These are phyloP conservation scores for Flueggea neowawraea DNA, from an alignment of 441 rosid genomes.

Conservation along the genomic window DNA sequence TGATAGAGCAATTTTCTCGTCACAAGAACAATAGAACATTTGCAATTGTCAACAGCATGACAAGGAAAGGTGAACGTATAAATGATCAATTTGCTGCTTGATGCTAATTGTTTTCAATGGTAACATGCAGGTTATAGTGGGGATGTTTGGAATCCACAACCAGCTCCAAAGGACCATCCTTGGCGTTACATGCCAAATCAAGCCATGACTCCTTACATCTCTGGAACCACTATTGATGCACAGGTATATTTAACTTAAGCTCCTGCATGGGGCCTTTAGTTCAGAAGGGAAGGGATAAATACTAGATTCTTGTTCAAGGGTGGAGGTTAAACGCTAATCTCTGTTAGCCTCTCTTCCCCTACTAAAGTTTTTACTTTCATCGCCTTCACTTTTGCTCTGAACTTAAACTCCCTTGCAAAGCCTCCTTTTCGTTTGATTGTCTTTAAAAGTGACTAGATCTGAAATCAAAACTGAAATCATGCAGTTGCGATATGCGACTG, in stretches of 20 bases:
- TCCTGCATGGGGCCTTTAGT: neutral
- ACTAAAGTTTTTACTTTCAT: neutral
- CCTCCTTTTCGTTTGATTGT: too few species aligned
- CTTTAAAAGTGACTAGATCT: neutral
- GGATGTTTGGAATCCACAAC: slow-evolving; percentile 97
- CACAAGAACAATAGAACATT: too few species aligned
- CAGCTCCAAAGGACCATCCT: slow-evolving; percentile 95
- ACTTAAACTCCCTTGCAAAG: too few species aligned
- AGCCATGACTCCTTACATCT: slow-evolving; percentile 96
- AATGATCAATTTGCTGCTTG: neutral
- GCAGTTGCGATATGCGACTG: slow-evolving; percentile 89
- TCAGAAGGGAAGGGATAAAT: neutral
- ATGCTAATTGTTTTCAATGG: neutral
- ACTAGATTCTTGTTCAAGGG: neutral
- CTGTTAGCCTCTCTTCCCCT: too few species aligned
- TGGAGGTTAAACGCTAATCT: neutral
- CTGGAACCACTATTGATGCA: slow-evolving; percentile 94
- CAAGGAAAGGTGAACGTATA: slow-evolving; percentile 2
- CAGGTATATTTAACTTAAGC: slow-evolving; percentile 44
- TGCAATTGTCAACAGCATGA: neutral
- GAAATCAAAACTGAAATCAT: slow-evolving; percentile 7
- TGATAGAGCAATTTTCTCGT: too few species aligned
- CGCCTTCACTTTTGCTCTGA: neutral
- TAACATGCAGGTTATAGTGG: slow-evolving; percentile 77
- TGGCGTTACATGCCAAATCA: slow-evolving; percentile 99